Percentiles rank a stretch among this genome's conserved stretches.
Conservation (phyloP, 2,329 filamentous ascomycete genomes). For the Bertia moriformis region DNA sequence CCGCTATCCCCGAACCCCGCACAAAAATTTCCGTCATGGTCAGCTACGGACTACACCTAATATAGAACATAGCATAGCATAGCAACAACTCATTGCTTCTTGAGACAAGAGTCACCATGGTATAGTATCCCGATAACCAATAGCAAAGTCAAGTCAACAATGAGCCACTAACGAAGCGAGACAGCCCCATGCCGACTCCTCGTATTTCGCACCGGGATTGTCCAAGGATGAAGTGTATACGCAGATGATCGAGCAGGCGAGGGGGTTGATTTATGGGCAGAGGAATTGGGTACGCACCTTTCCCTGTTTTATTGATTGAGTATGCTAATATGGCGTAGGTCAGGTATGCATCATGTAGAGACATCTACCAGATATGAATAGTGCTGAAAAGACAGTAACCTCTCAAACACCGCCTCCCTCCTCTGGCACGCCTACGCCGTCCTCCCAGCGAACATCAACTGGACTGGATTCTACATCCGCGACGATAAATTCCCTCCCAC, state of each 20-base stretch:
- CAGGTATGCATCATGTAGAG: too few relatives aligned
- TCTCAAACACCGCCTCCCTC: slow-evolving; percentile 28
- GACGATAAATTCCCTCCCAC: slow-evolving; percentile 21
- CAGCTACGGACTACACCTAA: too few relatives aligned
- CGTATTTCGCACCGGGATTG: slow-evolving; percentile 19
- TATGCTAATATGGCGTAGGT: background rate
- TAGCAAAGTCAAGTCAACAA: too few relatives aligned
- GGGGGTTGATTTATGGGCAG: slow-evolving; percentile 21
- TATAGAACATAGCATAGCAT: too few relatives aligned
- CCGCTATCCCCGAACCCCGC: too few relatives aligned
- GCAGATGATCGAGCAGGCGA: slow-evolving; percentile 20
- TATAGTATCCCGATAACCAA: too few relatives aligned
- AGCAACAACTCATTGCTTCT: too few relatives aligned
- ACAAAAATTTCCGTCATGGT: too few relatives aligned
- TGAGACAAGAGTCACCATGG: too few relatives aligned
- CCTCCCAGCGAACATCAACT: slow-evolving; percentile 27
- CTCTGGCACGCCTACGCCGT: slow-evolving; percentile 29
- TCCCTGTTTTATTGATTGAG: background rate
- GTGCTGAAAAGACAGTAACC: slow-evolving; percentile 20
- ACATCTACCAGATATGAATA: too few relatives aligned
- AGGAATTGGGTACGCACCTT: slow-evolving; percentile 25
- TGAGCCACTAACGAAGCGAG: too few relatives aligned
- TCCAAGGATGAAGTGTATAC: slow-evolving; percentile 25
- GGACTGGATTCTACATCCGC: slow-evolving; percentile 29
- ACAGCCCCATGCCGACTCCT: slow-evolving; percentile 29